Evolutionary conservation across 176 grass and related monocot species (phyloP).

Genomic region (Musa troglodytarum): DNA sequence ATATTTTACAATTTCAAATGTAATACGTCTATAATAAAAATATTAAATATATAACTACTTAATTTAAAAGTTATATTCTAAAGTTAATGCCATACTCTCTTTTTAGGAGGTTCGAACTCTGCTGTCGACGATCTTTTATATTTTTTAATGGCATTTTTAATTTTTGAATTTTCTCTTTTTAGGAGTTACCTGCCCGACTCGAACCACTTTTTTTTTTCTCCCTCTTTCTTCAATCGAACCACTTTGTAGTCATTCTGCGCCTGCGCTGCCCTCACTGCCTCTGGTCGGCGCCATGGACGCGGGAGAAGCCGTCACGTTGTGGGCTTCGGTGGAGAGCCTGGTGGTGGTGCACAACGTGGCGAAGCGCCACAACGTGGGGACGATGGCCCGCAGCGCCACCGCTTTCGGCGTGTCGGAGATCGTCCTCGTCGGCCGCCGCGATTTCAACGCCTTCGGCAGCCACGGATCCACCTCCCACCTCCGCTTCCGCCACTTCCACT

Average conservation of each 20-base stretch:
- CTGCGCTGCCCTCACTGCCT: background rate
- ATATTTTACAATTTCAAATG: no score
- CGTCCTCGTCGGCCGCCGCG: slow-evolving; percentile 66
- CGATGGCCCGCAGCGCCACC: slow-evolving; percentile 63
- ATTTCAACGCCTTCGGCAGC: slow-evolving; percentile 83
- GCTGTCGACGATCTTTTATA: background rate
- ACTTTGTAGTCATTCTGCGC: background rate
- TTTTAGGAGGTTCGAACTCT: slow-evolving; percentile 47
- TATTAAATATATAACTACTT: no score
- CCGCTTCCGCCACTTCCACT: slow-evolving; percentile 62
- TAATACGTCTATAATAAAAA: no score
- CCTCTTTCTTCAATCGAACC: no score
- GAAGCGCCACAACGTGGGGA: slow-evolving; percentile 88
- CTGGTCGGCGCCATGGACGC: background rate
- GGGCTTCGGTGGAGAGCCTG: slow-evolving; percentile 37
- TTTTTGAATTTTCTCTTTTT: no score
- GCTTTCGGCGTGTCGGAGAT: slow-evolving; percentile 78
- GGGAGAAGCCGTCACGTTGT: slow-evolving; percentile 19
- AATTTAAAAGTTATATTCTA: no score
- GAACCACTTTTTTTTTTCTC: no score
- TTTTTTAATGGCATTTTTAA: no score
- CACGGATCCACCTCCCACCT: slow-evolving; percentile 77
- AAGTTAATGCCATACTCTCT: no score
- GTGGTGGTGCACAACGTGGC: slow-evolving; percentile 77
- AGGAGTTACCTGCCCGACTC: no score